Evolutionary conservation across 176 grass and related monocot species (phyloP).

Genomic region (Bothriochloa decipiens): DNA sequence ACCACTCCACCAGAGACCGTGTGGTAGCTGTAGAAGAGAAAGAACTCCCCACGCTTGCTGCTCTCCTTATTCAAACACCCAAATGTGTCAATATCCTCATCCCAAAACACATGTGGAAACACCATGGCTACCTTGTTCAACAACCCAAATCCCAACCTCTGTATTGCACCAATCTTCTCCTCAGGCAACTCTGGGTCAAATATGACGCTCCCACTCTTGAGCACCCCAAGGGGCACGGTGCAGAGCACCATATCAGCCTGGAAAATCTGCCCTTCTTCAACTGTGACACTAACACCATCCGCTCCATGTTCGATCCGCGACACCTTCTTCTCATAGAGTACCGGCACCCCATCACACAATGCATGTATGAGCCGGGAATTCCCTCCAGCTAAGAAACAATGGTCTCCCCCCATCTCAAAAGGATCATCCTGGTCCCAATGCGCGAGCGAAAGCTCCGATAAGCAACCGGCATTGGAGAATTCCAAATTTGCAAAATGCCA

Average conservation of each 20-base stretch:
- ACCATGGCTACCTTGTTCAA: conserved; percentile 97
- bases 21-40: conserved; percentile 95
- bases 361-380: conserved; percentile 72
- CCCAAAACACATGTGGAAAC: conserved; percentile 90
- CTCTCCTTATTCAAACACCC: conserved; percentile 84
- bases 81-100: conserved; percentile 89
- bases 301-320: conserved; percentile 63
- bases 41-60: conserved; percentile 84
- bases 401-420: conserved; percentile 93
- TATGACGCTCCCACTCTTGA: conserved; percentile 61
- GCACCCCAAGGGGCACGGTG: conserved; percentile 83
- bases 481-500: conserved; percentile 97
- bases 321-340: conserved; percentile 80
- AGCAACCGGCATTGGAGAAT: conserved; percentile 88
- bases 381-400: conserved; percentile 92
- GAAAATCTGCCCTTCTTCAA: conserved; percentile 74
- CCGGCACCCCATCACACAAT: conserved; percentile 68
- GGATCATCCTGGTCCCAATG: conserved; percentile 96
- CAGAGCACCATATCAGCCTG: conserved; percentile 86
- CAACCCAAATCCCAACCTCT: conserved; percentile 81
- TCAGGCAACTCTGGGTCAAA: conserved; percentile 79
- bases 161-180: conserved; percentile 67
- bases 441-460: conserved; percentile 75
- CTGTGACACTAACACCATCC: conserved; percentile 58
- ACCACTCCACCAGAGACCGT: conserved; percentile 87